Evolutionary conservation across 228 moss, liverwort and hornwort genomes (phyloP).

Genomic region (Sphagnum fallax): DNA sequence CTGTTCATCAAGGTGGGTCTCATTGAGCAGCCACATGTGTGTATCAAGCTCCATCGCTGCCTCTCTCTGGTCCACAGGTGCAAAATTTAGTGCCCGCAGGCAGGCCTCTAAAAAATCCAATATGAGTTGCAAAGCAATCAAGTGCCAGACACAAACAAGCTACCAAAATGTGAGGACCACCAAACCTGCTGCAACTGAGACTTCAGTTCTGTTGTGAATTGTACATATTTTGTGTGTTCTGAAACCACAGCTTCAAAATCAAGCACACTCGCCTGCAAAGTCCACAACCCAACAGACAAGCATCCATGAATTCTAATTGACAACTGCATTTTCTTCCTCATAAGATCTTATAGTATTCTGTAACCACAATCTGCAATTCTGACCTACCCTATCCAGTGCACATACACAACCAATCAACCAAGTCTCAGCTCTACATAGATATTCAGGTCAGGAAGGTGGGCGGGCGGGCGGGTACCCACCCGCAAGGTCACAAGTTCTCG

Average conservation of each 20-base stretch:
- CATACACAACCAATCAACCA: neutral
- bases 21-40: neutral
- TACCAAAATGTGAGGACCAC: neutral
- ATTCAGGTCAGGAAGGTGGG: neutral
- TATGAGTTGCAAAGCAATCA: neutral
- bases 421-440: too few relatives aligned
- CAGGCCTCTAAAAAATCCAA: neutral
- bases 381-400: neutral
- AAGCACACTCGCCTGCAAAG: slow-evolving; percentile 26
- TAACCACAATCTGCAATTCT: slow-evolving; percentile 24
- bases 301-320: neutral
- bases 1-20: slow-evolving; percentile 32
- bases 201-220: slow-evolving; percentile 43
- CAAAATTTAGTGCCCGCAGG: neutral
- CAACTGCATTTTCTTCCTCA: neutral
- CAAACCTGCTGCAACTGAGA: slow-evolving; percentile 42
- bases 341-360: neutral
- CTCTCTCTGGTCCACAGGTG: slow-evolving; percentile 33
- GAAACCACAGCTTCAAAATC: slow-evolving; percentile 39
- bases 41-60: slow-evolving; percentile 38
- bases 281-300: neutral
- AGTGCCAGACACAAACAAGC: neutral
- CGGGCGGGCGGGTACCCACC: neutral
- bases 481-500: slow-evolving; percentile 24
- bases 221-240: slow-evolving; percentile 38